These are phyloP conservation scores for Cryptosporidium meleagridis DNA, from an alignment of 169 alveolate genomes.

Conservation along the genomic window DNA sequence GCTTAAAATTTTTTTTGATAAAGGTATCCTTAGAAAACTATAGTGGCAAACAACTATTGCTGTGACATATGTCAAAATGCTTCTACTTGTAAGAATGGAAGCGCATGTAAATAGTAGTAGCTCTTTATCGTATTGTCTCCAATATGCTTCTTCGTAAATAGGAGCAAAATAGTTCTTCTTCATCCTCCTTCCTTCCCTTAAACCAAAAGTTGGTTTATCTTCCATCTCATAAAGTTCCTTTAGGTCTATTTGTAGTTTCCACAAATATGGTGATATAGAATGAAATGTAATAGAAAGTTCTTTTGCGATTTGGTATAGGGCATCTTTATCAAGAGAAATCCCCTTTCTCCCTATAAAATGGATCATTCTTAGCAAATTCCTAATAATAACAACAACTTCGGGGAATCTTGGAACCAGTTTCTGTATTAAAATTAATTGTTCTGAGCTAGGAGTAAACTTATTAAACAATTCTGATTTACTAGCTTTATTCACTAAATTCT, in stretches of 20 bases:
- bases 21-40: constrained; percentile 53
- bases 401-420: constrained; percentile 66
- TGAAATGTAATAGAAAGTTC: constrained; percentile 55
- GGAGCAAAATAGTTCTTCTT: constrained; percentile 15
- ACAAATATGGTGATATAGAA: constrained; percentile 60
- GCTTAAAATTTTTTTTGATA: constrained; percentile 9
- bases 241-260: constrained; percentile 22
- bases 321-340: background rate
- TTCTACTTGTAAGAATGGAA: constrained; percentile 43
- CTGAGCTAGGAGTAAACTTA: constrained; percentile 2
- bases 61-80: background rate
- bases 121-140: constrained; percentile 42
- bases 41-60: constrained; percentile 61
- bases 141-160: constrained; percentile 52
- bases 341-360: constrained; percentile 43
- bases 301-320: constrained; percentile 50
- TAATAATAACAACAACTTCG: constrained; percentile 18
- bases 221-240: background rate
- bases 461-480: constrained; percentile 18
- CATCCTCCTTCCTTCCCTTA: background rate
- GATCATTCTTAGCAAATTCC: constrained; percentile 26
- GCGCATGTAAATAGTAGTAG: constrained; percentile 37
- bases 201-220: background rate
- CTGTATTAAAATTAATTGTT: constrained; percentile 31
- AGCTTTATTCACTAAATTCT: background rate